Evolutionary conservation across 306 rosid genomes (phyloP), one percentile per base, ranked within the genome.

Genomic region (Crotalaria pallida): DNA sequence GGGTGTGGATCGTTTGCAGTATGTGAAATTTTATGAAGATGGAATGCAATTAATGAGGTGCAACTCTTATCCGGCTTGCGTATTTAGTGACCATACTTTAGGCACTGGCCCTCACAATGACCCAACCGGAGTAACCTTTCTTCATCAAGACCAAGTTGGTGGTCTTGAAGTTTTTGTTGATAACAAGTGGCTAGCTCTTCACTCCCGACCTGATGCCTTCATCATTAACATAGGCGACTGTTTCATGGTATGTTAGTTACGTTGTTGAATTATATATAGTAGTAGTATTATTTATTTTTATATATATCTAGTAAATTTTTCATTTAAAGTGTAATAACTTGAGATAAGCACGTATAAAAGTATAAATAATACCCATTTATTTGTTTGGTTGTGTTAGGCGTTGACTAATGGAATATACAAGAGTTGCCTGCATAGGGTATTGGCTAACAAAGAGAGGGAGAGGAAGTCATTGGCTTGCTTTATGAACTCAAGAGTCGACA

Each of bases 101-200:
- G 96, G 96, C 1, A 87, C 89, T 33, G 96, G 96, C 7, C 96
- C 96, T 21, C 96, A 89, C 34, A 81, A 83, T 66, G 96, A 89
- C 69, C 96, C 96, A 17, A 79, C 81, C 31, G 86, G 92, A 6
- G n/a, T 89, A 56, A 89, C 96, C 23, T 79, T 89, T 67, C 96
- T 89, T 62, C 82, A 81, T 69, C 92, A 89, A 36, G 92, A 89
- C 57, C 86, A 84, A 74, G 84, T 89, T 26, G 86, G 88, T 17
- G 96, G 96, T 6, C 84, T 89, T 0, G 65, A 89, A 74, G 87
- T 83, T 29, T 85, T 68, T 40, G 66, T 81, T 1, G 80, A 86
- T 18, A 66, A 83, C 80, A 81, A 65, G 22, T 89, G 96, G 96
- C 63, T 77, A 0, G 62, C 81, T 13, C 81, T 89, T 50, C 84